Evolutionary conservation across 495 filamentous ascomycete species (phyloP), one percentile per base, ranked within the genome.

Genomic region (Neurospora sp.): DNA sequence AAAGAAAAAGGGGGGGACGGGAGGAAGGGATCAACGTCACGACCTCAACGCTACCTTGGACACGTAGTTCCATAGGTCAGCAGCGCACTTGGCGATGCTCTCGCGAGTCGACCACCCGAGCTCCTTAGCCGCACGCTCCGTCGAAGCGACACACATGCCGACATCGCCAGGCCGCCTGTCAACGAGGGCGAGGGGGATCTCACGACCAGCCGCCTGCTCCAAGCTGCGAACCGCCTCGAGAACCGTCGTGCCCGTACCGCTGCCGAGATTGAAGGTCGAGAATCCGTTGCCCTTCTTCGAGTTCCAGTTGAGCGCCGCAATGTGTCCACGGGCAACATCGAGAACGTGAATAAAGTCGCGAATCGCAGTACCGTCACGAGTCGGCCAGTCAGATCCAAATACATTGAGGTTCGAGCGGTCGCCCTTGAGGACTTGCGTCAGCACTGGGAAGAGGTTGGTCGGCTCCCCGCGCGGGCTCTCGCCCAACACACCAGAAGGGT

Each of bases 351-450:
- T 90, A 83, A 91, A 93, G 80, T 93, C 91, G 68, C 91, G 88
- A 76, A 93, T 90, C 72, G 92, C 91, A 40, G 91, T 94, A 61
- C 90, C 90, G 74, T 92, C 90, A 69, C 85, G 84, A 2, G 89
- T 91, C 44, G 88, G 83, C 86, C 88, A 91, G 72, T 91, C 87
- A 3, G 84, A 84, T 69, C 89, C 89, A 71, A 89, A 91, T 75
- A 91, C 86, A 53, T 86, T 81, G 37, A 91, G 79, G 39, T 83
- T 83, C 0, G 82, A 75, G 72, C 85, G 85, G 40, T 83, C 79
- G 9, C 89, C 89, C 0, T 85, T 86, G 76, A 91, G 83, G 12
- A 90, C 89, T 42, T 87, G 86, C 71, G 86, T 81, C 37, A 91
- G 83, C 2, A 90, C 87, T 0, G 89, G 89, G 68, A 90, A 86